Conservation (phyloP, 2,329 filamentous ascomycete genomes). For the Stenocarpella maydis region DNA sequence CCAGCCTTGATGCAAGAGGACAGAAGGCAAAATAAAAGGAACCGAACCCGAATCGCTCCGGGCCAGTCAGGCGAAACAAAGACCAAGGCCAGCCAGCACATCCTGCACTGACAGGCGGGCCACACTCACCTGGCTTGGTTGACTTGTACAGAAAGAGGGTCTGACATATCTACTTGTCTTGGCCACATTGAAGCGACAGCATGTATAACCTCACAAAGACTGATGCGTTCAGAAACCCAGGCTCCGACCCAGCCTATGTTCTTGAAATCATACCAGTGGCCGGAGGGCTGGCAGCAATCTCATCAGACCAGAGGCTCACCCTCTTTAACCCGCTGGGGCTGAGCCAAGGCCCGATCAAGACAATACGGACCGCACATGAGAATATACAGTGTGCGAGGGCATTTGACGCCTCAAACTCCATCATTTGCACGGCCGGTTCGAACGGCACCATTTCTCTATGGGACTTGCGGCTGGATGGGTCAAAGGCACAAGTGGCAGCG, state of each 20-base stretch:
- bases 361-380: slow-evolving; percentile 61
- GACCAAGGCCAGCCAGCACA: background rate
- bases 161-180: background rate
- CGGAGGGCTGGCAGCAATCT: slow-evolving; percentile 64
- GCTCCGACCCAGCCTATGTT: slow-evolving; percentile 60
- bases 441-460: slow-evolving; percentile 73
- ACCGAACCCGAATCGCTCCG: no score
- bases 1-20: no score
- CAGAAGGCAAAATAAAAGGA: no score
- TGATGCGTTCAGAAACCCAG: slow-evolving; percentile 50
- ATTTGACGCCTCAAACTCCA: slow-evolving; percentile 58
- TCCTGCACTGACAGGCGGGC: background rate
- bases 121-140: background rate
- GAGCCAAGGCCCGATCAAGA: slow-evolving; percentile 56
- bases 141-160: slow-evolving; percentile 9
- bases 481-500: slow-evolving; percentile 51
- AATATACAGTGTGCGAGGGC: slow-evolving; percentile 71
- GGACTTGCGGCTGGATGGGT: slow-evolving; percentile 64
- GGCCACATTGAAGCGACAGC: slow-evolving; percentile 4
- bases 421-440: slow-evolving; percentile 75
- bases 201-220: slow-evolving; percentile 54
- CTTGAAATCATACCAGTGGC: slow-evolving; percentile 62
- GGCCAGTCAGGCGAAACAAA: background rate
- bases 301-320: slow-evolving; percentile 72
- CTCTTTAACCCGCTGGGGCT: slow-evolving; percentile 69